These are phyloP conservation scores for Ajuga reptans DNA, from an alignment of 305 asterid species.

Conservation along the genomic window DNA sequence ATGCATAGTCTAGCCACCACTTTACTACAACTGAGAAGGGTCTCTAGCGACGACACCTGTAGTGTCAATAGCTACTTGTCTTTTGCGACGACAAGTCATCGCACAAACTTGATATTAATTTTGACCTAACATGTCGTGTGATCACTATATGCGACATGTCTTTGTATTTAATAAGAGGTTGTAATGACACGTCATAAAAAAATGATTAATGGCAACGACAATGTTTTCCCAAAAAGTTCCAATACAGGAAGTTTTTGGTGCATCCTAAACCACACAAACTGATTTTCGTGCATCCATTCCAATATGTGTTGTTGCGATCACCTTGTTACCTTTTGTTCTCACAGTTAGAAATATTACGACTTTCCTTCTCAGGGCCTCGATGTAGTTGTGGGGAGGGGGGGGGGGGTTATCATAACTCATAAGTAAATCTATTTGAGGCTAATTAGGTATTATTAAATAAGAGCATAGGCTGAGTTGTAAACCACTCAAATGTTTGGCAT, in stretches of 20 bases:
- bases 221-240: neutral
- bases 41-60: no score
- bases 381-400: no score
- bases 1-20: neutral
- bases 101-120: neutral
- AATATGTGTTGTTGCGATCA: neutral
- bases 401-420: neutral
- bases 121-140: neutral
- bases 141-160: neutral
- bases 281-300: neutral
- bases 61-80: neutral
- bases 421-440: neutral
- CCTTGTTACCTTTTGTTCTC: neutral
- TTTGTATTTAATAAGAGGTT: no score
- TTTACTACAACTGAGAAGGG: no score
- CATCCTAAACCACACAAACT: neutral
- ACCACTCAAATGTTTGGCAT: neutral
- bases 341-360: neutral
- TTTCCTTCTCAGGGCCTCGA: neutral
- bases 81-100: neutral
- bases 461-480: neutral
- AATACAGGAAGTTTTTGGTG: neutral
- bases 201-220: neutral
- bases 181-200: no score
- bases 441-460: neutral